Percentiles rank a stretch among this genome's conserved stretches.
These are phyloP conservation scores for Lablab purpureus DNA, from an alignment of 306 rosid genomes.

Conservation along the genomic window DNA sequence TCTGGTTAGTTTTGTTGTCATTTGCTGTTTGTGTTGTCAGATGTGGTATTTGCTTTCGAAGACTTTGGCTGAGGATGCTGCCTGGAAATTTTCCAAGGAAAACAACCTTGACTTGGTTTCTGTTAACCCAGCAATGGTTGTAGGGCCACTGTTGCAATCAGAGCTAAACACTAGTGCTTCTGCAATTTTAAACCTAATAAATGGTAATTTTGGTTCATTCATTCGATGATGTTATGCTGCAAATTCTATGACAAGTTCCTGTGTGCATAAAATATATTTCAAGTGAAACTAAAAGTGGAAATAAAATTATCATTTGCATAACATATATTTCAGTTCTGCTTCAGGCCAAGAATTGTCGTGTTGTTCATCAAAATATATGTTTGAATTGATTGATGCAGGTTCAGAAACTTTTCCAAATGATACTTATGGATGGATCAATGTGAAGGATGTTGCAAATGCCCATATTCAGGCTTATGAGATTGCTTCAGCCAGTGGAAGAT, in stretches of 20 bases:
- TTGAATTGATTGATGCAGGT: conserved; percentile 56
- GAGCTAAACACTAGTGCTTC: conserved; percentile 62
- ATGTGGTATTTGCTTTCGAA: conserved; percentile 67
- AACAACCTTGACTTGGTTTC: conserved; percentile 70
- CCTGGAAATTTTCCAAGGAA: conserved; percentile 70
- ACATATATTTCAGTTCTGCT: neutral
- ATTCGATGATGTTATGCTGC: neutral
- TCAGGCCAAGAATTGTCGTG: neutral
- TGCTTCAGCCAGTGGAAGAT: conserved; percentile 79
- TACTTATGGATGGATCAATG: conserved; percentile 66
- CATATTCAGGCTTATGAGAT: conserved; percentile 76
- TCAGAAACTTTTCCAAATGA: conserved; percentile 58
- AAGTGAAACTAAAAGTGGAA: neutral
- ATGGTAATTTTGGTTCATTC: conserved; percentile 52
- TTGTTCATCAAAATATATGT: neutral
- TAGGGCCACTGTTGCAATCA: conserved; percentile 77
- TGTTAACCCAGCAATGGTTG: conserved; percentile 67
- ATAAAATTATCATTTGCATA: neutral
- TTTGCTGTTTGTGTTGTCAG: conserved; percentile 43
- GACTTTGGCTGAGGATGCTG: conserved; percentile 80
- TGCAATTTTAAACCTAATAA: conserved; percentile 52
- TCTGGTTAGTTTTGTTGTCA: neutral
- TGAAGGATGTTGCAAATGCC: conserved; percentile 76
- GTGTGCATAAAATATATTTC: neutral
- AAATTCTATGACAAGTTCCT: no score